These are phyloP conservation scores for Cnidoscolus chayamansa DNA, from an alignment of 441 rosid species.

Conservation along the genomic window DNA sequence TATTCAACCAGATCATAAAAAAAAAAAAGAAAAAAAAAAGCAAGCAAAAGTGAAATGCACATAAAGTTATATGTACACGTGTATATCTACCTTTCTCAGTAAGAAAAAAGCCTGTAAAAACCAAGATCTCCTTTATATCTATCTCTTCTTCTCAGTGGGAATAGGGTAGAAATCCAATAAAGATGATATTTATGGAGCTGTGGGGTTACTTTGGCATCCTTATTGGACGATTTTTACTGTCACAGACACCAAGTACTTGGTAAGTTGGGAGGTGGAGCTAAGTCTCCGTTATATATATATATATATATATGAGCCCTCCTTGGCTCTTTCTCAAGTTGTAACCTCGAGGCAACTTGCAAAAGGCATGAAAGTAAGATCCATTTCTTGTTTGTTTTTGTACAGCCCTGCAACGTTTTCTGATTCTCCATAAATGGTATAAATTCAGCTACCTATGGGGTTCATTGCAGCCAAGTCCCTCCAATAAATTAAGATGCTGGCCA, in stretches of 20 bases:
- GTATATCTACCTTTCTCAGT: too few relatives aligned
- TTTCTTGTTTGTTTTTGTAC: constrained; percentile 25
- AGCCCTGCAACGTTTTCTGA: constrained; percentile 11
- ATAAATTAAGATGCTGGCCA: not conserved
- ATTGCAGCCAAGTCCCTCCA: not conserved
- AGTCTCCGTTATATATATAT: constrained; percentile 1
- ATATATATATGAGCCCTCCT: not conserved
- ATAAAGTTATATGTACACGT: too few relatives aligned
- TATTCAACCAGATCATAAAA: not conserved
- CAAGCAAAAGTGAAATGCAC: too few relatives aligned
- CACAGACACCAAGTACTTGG: not conserved
- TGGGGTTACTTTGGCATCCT: constrained; percentile 23
- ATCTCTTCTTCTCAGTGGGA: constrained; percentile 13
- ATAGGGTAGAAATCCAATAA: constrained; percentile 39
- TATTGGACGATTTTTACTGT: constrained; percentile 21
- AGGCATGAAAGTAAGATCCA: constrained; percentile 25
- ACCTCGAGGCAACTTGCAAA: constrained; percentile 27
- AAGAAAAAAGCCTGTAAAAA: constrained; percentile 18
- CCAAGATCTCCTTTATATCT: constrained; percentile 7
- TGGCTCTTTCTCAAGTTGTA: constrained; percentile 16
- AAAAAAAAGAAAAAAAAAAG: not conserved
- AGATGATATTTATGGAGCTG: constrained; percentile 19
- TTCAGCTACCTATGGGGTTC: not conserved
- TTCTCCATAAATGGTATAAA: constrained; percentile 26
- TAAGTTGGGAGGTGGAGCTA: constrained; percentile 1